Conservation (phyloP, 106 monocot species). For the Phalaenopsis aphrodite region DNA sequence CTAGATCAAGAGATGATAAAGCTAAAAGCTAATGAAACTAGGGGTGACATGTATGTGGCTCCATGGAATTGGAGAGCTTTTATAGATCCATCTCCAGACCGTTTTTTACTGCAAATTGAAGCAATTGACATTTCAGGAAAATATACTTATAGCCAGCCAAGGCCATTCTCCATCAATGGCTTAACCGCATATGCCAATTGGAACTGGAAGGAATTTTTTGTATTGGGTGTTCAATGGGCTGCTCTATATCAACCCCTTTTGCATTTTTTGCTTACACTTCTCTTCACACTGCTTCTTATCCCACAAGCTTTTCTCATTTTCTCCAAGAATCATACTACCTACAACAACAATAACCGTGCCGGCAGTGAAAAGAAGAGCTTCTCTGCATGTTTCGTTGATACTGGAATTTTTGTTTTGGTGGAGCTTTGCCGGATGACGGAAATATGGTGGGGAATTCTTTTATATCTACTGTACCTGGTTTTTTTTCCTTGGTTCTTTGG, state of each 20-base stretch:
- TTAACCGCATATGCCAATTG: conserved; percentile 49
- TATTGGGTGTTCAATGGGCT: conserved; percentile 86
- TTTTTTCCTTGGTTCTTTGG: conserved; percentile 88
- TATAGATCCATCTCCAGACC: conserved; percentile 56
- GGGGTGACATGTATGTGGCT: conserved; percentile 58
- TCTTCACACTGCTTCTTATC: conserved; percentile 57
- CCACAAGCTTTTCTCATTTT: conserved; percentile 37
- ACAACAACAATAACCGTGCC: conserved; percentile 16
- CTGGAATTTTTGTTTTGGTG: conserved; percentile 34
- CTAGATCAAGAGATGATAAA: conserved; percentile 69
- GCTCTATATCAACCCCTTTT: conserved; percentile 46
- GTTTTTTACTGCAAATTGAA: conserved; percentile 85
- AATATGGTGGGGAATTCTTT: conserved; percentile 48
- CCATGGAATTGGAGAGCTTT: conserved; percentile 97
- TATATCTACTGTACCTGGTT: conserved; percentile 60
- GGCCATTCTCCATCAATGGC: conserved; percentile 90
- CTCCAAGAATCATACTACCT: conserved; percentile 26
- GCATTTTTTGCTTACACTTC: conserved; percentile 29
- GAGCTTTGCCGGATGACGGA: conserved; percentile 56
- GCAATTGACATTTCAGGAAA: conserved; percentile 66
- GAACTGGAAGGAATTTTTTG: conserved; percentile 87
- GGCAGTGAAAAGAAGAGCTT: conserved; percentile 15
- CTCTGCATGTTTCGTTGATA: conserved; percentile 14
- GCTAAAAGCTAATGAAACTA: conserved; percentile 33
- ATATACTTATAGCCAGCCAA: conserved; percentile 46